Evolutionary conservation across 805 yeast species (phyloP).

Genomic region (Candida yuanshanica): DNA sequence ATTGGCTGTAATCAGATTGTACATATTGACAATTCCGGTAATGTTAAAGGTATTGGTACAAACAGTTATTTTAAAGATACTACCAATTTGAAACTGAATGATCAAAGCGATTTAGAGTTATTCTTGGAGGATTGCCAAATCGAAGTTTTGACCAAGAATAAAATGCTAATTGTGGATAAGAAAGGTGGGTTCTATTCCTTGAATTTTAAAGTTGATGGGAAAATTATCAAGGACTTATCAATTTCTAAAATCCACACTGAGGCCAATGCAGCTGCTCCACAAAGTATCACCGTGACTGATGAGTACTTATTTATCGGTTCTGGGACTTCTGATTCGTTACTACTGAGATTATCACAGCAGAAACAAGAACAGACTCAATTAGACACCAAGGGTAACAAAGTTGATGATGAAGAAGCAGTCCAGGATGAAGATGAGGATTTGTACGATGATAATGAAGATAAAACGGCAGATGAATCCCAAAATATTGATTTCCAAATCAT

Average conservation of each 20-base stretch:
- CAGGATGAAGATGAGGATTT: conserved; percentile 26
- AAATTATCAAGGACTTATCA: conserved; percentile 25
- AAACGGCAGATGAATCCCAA: conserved; percentile 14
- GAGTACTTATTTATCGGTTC: conserved; percentile 54
- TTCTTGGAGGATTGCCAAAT: conserved; percentile 48
- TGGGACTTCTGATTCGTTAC: conserved; percentile 50
- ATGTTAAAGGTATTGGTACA: conserved; percentile 54
- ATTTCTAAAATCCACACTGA: conserved; percentile 6
- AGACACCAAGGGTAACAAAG: conserved; percentile 24
- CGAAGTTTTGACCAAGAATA: conserved; percentile 27
- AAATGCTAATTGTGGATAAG: conserved; percentile 34
- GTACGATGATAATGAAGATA: conserved; percentile 28
- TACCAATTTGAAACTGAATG: conserved; percentile 36
- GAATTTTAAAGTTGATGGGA: conserved; percentile 33
- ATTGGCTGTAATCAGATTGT: conserved; percentile 74
- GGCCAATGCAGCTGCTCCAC: conserved; percentile 12
- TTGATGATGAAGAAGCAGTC: conserved; percentile 44
- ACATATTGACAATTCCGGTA: conserved; percentile 77
- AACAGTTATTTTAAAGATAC: conserved; percentile 44
- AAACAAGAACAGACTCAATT: not conserved
- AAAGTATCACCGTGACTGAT: conserved; percentile 32
- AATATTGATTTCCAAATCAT: conserved; percentile 10
- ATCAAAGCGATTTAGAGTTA: conserved; percentile 46
- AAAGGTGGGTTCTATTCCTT: conserved; percentile 23
- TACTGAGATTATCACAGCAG: conserved; percentile 25